Percentiles rank a stretch among this genome's conserved stretches.
phyloP scores from a whole-genome alignment of 306 rosid species.

The Calophaca sinica region DNA sequence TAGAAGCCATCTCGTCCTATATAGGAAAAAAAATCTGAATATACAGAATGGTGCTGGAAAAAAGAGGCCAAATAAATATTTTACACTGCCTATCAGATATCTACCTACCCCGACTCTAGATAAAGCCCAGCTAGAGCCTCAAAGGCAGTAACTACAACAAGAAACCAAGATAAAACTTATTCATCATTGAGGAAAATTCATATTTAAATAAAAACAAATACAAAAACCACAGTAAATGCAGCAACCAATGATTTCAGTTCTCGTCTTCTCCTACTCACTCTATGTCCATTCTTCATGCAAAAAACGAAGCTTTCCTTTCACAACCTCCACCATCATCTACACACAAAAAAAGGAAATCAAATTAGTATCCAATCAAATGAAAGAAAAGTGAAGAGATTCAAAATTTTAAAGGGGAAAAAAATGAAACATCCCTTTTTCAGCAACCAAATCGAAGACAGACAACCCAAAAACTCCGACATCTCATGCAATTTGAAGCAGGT shows the following conservation, averaged over 20 bases:
- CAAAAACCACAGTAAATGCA: neutral
- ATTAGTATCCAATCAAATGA: too few relatives aligned
- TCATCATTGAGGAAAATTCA: slow-evolving; percentile 15
- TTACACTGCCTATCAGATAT: slow-evolving; percentile 32
- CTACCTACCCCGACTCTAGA: slow-evolving; percentile 77
- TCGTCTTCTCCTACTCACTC: too few relatives aligned
- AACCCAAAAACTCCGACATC: too few relatives aligned
- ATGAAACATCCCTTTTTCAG: too few relatives aligned
- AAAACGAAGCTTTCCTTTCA: too few relatives aligned
- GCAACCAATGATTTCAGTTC: neutral
- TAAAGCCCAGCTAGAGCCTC: slow-evolving; percentile 90
- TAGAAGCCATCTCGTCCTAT: slow-evolving; percentile 83
- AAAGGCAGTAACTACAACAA: slow-evolving; percentile 82
- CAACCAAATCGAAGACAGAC: too few relatives aligned
- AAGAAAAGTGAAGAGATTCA: too few relatives aligned
- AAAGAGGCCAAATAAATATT: slow-evolving; percentile 32
- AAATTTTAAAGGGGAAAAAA: too few relatives aligned
- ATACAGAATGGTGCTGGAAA: slow-evolving; percentile 27
- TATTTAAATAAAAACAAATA: neutral
- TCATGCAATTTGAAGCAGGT: too few relatives aligned
- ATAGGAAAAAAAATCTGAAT: slow-evolving; percentile 32
- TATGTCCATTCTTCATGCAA: too few relatives aligned
- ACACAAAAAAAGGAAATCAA: too few relatives aligned
- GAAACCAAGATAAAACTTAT: slow-evolving; percentile 35
- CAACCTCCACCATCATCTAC: too few relatives aligned